A percentile compares a stretch with the other conserved stretches of the same genome.
Conservation (phyloP, 495 filamentous ascomycete species). For the Cercophora newfieldiana region DNA sequence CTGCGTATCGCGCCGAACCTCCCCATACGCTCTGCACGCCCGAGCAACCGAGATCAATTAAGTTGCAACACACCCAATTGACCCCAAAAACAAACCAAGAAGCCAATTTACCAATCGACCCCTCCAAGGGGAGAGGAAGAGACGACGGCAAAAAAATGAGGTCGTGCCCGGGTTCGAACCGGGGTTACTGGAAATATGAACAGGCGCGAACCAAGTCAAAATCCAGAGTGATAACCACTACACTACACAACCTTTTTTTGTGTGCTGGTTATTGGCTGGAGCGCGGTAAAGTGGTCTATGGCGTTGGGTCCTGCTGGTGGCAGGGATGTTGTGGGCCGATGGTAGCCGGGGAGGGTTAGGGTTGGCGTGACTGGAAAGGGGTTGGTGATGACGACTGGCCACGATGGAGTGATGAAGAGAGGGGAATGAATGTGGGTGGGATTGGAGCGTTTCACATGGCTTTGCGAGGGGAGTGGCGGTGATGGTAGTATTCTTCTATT, state of each 20-base stretch:
- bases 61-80: too few species aligned
- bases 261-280: neutral
- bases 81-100: neutral
- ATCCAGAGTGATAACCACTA: conserved; percentile 27
- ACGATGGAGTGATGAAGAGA: neutral
- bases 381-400: too few species aligned
- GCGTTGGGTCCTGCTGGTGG: neutral
- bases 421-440: neutral
- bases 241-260: conserved; percentile 22
- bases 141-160: conserved; percentile 8
- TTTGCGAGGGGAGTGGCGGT: neutral
- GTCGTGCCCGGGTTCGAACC: conserved; percentile 27
- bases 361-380: too few species aligned
- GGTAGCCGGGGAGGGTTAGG: conserved; percentile 5
- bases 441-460: neutral
- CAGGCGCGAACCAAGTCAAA: conserved; percentile 11
- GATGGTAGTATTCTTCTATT: neutral
- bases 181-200: conserved; percentile 18
- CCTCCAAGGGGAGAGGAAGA: neutral
- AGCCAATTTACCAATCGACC: neutral
- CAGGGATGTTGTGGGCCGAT: neutral
- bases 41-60: too few species aligned
- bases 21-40: too few species aligned
- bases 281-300: neutral
- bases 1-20: too few species aligned